phyloP scores from a whole-genome alignment of 1,284 basidiomycete genomes.

The Apiotrichum mycotoxinovorans region DNA sequence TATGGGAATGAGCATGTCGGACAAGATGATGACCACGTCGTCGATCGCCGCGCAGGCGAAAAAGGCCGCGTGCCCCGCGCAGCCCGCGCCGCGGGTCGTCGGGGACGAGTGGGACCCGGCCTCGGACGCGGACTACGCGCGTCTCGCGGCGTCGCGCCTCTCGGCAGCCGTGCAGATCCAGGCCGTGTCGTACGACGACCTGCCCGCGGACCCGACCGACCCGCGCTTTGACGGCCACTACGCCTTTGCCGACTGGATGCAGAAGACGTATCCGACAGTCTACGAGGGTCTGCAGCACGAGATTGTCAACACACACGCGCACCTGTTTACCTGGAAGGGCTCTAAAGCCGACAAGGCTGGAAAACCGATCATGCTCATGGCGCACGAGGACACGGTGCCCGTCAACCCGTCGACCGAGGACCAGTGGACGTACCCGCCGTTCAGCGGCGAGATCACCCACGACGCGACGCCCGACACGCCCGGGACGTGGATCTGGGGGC shows the following conservation, averaged over 20 bases:
- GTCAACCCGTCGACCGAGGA: constrained; percentile 53
- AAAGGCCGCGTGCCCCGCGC: constrained; percentile 27
- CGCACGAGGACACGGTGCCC: constrained; percentile 55
- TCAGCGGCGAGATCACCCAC: constrained; percentile 51
- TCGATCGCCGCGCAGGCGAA: background rate
- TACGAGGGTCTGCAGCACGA: constrained; percentile 46
- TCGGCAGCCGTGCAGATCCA: constrained; percentile 45
- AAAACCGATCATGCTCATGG: constrained; percentile 52
- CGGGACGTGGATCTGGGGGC: constrained; percentile 55
- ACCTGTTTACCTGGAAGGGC: constrained; percentile 49
- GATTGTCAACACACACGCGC: constrained; percentile 48
- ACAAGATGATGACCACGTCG: background rate
- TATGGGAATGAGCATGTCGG: background rate
- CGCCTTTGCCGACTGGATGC: constrained; percentile 46
- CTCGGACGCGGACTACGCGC: constrained; percentile 31
- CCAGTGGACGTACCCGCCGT: constrained; percentile 55
- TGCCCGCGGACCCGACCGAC: constrained; percentile 36
- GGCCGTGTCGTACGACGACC: constrained; percentile 50
- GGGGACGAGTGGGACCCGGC: constrained; percentile 38
- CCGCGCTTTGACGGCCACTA: constrained; percentile 43
- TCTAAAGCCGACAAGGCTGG: constrained; percentile 27
- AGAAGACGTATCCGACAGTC: constrained; percentile 45
- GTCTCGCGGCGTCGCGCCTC: constrained; percentile 36
- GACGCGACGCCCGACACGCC: constrained; percentile 38
- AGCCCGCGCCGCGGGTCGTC: constrained; percentile 28